phyloP scores from a whole-genome alignment of 371 early-diverging fungal genomes.

The Rhizomucor pusillus region DNA sequence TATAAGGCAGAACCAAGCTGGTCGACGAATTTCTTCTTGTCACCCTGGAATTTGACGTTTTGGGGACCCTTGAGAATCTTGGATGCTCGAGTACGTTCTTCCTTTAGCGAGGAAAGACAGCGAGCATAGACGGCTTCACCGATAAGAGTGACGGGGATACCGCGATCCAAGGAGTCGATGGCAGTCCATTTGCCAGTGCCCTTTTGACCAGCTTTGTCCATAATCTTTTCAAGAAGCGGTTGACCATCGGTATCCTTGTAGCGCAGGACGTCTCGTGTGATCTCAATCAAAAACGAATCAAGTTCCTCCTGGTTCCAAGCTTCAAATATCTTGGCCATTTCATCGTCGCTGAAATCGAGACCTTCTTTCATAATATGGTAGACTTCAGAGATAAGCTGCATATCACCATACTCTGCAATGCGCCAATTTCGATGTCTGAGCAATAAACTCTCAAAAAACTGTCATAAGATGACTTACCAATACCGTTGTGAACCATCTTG shows the following conservation, averaged over 20 bases:
- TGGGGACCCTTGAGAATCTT: constrained; percentile 80
- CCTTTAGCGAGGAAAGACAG: constrained; percentile 93
- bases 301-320: constrained; percentile 96
- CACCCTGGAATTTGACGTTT: constrained; percentile 65
- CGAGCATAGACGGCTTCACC: constrained; percentile 98
- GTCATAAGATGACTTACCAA: constrained; percentile 43
- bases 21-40: constrained; percentile 80
- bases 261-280: constrained; percentile 89
- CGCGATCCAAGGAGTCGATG: constrained; percentile 90
- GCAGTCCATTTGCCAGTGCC: constrained; percentile 99
- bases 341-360: constrained; percentile 76
- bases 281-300: constrained; percentile 97
- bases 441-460: too few species aligned
- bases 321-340: constrained; percentile 87
- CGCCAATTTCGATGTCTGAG: neutral
- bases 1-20: constrained; percentile 93
- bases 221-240: constrained; percentile 92
- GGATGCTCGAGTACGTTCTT: constrained; percentile 88
- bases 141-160: constrained; percentile 94
- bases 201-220: constrained; percentile 98
- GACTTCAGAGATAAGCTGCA: constrained; percentile 98
- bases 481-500: constrained; percentile 99
- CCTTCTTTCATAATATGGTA: constrained; percentile 91
- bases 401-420: constrained; percentile 94
- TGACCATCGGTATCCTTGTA: constrained; percentile 88